Evolutionary conservation across 805 yeast species (phyloP).

Genomic region (Saturnispora ahearnii): DNA sequence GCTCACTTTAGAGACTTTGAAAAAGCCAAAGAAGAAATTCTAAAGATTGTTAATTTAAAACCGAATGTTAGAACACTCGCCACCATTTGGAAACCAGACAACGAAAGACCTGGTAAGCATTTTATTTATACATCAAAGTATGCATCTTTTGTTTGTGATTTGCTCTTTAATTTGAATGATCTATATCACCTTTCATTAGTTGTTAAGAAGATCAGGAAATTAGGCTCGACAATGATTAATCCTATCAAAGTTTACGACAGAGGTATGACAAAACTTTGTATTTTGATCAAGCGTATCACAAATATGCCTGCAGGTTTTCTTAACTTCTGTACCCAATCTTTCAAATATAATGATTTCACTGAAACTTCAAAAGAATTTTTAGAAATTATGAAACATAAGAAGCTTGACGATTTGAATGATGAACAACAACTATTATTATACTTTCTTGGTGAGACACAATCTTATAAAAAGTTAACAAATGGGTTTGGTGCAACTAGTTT

Average conservation of each 20-base stretch:
- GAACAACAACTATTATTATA: constrained; percentile 33
- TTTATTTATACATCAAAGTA: constrained; percentile 70
- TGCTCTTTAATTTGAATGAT: constrained; percentile 47
- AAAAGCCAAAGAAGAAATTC: constrained; percentile 58
- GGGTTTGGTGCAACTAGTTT: constrained; percentile 73
- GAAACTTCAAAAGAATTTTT: constrained; percentile 29
- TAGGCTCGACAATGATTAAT: constrained; percentile 66
- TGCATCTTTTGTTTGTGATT: constrained; percentile 49
- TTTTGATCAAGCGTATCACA: constrained; percentile 38
- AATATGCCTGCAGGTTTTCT: constrained; percentile 38
- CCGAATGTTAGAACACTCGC: constrained; percentile 63
- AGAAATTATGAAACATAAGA: constrained; percentile 19
- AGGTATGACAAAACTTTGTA: constrained; percentile 43
- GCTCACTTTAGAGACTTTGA: constrained; percentile 44
- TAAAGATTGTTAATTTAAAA: constrained; percentile 52
- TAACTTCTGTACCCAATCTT: constrained; percentile 40
- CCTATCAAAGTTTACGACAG: constrained; percentile 60
- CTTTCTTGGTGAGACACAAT: constrained; percentile 43
- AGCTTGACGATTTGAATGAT: constrained; percentile 28
- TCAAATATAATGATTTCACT: constrained; percentile 37
- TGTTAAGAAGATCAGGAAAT: constrained; percentile 66
- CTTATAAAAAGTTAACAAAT: constrained; percentile 62
- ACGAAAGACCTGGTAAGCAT: constrained; percentile 89
- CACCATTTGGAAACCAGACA: constrained; percentile 88
- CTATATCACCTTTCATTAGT: constrained; percentile 49